Percentiles rank a stretch among this genome's conserved stretches.
These are phyloP conservation scores for Tetraselmis striata DNA, from an alignment of 139 green algal genomes.

Conservation along the genomic window DNA sequence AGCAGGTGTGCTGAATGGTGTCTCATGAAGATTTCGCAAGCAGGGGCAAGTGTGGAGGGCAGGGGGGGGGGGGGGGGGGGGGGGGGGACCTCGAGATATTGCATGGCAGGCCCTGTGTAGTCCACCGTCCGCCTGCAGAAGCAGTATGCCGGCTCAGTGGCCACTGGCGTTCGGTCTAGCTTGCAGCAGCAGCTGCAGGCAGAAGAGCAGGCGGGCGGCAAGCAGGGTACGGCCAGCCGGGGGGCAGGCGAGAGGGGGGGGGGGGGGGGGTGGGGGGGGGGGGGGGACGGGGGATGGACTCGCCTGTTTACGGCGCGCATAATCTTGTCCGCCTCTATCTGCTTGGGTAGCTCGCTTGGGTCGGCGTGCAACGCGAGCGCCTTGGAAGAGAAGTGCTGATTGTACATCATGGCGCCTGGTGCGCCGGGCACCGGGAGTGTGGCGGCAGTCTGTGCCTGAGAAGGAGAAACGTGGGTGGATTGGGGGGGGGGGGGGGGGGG, in stretches of 20 bases:
- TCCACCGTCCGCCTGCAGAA: conserved; percentile 38
- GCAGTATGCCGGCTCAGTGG: background rate
- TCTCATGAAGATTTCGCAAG: too few relatives aligned
- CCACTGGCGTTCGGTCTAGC: background rate
- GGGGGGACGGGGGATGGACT: background rate
- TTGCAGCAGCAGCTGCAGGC: background rate
- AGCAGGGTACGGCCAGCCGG: too few relatives aligned
- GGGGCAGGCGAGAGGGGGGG: too few relatives aligned
- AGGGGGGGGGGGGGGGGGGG: background rate
- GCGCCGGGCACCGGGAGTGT: too few relatives aligned
- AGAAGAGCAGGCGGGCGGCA: too few relatives aligned
- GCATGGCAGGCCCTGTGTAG: conserved; percentile 24
- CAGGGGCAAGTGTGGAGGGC: too few relatives aligned
- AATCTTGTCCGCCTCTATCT: background rate
- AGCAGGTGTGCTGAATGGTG: conserved; percentile 3
- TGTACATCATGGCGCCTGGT: background rate
- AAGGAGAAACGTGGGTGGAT: too few relatives aligned
- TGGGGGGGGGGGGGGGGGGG: too few relatives aligned
- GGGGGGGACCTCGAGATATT: conserved; percentile 24
- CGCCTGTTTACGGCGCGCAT: background rate
- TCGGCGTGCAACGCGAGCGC: background rate
- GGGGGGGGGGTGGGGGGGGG: too few relatives aligned
- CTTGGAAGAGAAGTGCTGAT: background rate
- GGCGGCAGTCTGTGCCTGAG: too few relatives aligned
- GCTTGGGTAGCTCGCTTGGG: background rate